A percentile compares a stretch with the other conserved stretches of the same genome.
Conservation (phyloP, 2,329 filamentous ascomycete species). For the Aspergillus sp. region DNA sequence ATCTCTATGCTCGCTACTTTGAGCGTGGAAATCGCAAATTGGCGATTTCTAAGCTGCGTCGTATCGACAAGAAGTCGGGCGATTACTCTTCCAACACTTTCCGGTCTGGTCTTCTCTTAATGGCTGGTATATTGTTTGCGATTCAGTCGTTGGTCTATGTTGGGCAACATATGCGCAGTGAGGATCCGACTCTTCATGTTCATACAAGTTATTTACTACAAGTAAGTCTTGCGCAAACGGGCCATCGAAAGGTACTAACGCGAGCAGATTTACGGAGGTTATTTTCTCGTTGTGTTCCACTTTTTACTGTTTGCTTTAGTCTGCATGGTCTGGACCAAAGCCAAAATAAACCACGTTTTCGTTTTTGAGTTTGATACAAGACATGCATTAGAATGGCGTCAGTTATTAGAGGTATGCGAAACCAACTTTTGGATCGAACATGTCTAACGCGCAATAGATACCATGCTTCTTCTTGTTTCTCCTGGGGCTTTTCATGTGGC, state of each 20-base stretch:
- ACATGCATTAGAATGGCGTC: conserved; percentile 80
- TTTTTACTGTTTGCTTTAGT: conserved; percentile 79
- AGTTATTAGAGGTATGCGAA: conserved; percentile 61
- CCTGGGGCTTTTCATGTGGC: conserved; percentile 71
- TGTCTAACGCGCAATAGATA: conserved; percentile 45
- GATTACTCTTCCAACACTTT: conserved; percentile 56
- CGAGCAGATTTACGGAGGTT: conserved; percentile 76
- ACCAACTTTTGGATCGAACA: not conserved
- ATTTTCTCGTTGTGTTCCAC: conserved; percentile 75
- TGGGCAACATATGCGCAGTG: conserved; percentile 43
- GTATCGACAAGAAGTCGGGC: conserved; percentile 54
- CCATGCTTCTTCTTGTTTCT: conserved; percentile 76
- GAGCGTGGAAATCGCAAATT: conserved; percentile 90
- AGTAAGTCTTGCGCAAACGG: conserved; percentile 32
- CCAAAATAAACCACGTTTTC: conserved; percentile 92
- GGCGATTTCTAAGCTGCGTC: conserved; percentile 77
- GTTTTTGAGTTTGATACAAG: conserved; percentile 94
- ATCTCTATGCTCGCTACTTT: conserved; percentile 91
- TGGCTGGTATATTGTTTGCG: conserved; percentile 59
- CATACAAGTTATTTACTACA: conserved; percentile 66
- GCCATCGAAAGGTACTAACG: conserved; percentile 15
- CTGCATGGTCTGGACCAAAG: conserved; percentile 72
- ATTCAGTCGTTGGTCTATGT: conserved; percentile 61
- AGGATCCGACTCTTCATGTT: conserved; percentile 43
- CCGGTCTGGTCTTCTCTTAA: conserved; percentile 59